Evolutionary conservation across 371 early-diverging fungal genomes (phyloP), one percentile per base, ranked within the genome.

Genomic region (Rhizopus stolonifer): DNA sequence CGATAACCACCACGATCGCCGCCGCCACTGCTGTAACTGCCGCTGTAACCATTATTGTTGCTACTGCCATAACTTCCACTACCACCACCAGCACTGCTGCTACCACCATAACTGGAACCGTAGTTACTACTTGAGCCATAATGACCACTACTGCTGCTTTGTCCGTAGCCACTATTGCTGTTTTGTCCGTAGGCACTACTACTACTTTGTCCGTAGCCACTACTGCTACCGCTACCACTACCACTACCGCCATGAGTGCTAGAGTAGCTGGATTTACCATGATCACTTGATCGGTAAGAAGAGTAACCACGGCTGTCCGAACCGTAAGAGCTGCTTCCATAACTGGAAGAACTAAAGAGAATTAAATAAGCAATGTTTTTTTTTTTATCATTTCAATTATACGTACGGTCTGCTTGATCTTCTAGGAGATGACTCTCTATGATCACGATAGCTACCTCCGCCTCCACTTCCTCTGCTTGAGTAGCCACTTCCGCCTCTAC

Each of bases 241-340:
- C 65, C 45, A 39, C 45, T 25, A 15, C 40, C 23, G 19, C 64
- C 46, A 33, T 64, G 60, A 45, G 40, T 64, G 40, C 26, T 45
- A 18, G 40, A 63, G 47, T 60, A 43, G 13, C 60, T 54, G 13
- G 61, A 56, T 25, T 61, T 44, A 18, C 66, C 44, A 22, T 56
- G 34, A 22, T 67, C 67, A 36, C 59, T 52, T 15, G 66, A 58
- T 19, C 67, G 67, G 25, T 72, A 72, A 56, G 73, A 69, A 39
- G 71, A 69, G 33, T 67, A 69, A 23, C 71, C 77, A 51, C 77
- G 72, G 47, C 67, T 67, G 50, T 80, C 79, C 46, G 69, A 69
- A 25, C 67, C 63, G 9, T 64, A 60, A 17, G 63, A 67, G 39
- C 58, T 52, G 26, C 49, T 50, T 52, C 79, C 79, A 52, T 79